phyloP scores from a whole-genome alignment of 768 basidiomycete species.

The Cystofilobasidium ferigula region DNA sequence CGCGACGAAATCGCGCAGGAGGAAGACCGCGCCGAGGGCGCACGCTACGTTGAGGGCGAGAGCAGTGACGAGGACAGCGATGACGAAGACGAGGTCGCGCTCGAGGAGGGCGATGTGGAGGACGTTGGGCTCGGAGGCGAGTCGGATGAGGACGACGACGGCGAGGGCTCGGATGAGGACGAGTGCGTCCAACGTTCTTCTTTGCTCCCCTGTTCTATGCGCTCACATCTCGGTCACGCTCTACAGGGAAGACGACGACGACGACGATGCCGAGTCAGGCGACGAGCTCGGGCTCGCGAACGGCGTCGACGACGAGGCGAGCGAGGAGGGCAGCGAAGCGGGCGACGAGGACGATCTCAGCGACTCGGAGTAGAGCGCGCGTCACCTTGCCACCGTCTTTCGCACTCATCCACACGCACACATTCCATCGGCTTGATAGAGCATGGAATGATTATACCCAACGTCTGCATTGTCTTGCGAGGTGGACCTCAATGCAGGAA shows the following conservation, averaged over 20 bases:
- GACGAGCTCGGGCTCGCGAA: slow-evolving; percentile 1
- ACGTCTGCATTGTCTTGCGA: too few relatives aligned
- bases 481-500: too few relatives aligned
- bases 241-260: slow-evolving; percentile 5
- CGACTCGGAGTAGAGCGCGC: slow-evolving; percentile 9
- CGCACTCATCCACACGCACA: too few relatives aligned
- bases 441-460: too few relatives aligned
- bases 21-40: slow-evolving; percentile 38
- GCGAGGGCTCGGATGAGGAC: slow-evolving; percentile 43
- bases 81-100: slow-evolving; percentile 47
- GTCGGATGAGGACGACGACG: slow-evolving; percentile 35
- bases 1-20: slow-evolving; percentile 44
- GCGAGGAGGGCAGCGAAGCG: slow-evolving; percentile 16
- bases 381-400: background rate
- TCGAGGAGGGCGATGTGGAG: slow-evolving; percentile 30
- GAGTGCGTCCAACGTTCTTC: background rate
- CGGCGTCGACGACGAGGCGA: slow-evolving; percentile 21
- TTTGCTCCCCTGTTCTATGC: too few relatives aligned
- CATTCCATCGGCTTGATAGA: too few relatives aligned
- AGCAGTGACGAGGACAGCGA: slow-evolving; percentile 52
- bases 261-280: slow-evolving; percentile 4
- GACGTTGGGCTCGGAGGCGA: slow-evolving; percentile 30
- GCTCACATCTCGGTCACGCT: background rate
- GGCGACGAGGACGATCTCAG: slow-evolving; percentile 8
- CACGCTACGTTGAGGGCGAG: slow-evolving; percentile 67